These are phyloP conservation scores for Lactarius indigo DNA, from an alignment of 768 basidiomycete species.

Conservation along the genomic window DNA sequence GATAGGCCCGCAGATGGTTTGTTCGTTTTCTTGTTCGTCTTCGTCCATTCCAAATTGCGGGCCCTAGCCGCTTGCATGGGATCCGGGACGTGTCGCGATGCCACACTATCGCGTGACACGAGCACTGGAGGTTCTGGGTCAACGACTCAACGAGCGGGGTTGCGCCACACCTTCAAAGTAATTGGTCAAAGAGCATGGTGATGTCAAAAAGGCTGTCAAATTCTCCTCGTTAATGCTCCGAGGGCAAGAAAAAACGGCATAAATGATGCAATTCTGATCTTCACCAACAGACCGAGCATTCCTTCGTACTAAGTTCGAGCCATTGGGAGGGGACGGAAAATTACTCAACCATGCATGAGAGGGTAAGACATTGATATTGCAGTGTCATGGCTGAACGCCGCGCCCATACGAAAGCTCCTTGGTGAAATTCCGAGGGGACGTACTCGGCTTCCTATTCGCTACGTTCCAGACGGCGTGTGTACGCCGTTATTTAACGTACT, in stretches of 20 bases:
- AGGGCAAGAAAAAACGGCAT: not conserved
- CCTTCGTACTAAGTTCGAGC: not conserved
- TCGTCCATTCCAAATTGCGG: not conserved
- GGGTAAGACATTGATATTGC: not conserved
- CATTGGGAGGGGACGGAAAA: not conserved
- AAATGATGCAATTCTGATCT: not conserved
- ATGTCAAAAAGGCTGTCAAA: not conserved
- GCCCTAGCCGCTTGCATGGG: not conserved
- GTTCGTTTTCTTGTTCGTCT: not conserved
- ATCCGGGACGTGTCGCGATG: not conserved
- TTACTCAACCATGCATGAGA: not conserved
- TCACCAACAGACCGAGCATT: slow-evolving; percentile 3
- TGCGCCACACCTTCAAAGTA: not conserved
- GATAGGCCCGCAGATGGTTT: not conserved
- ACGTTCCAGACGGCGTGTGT: slow-evolving; percentile 6
- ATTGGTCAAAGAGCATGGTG: not conserved
- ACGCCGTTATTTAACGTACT: slow-evolving; percentile 7
- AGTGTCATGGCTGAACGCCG: not conserved
- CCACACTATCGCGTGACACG: not conserved
- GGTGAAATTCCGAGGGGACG: not conserved
- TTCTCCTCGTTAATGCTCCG: not conserved
- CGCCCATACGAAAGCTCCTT: not conserved
- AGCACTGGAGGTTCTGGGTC: not conserved
- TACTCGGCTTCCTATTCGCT: slow-evolving; percentile 4
- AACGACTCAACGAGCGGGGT: not conserved